These are phyloP conservation scores for Wakefieldia striispora DNA, from an alignment of 768 basidiomycete genomes.

Conservation along the genomic window DNA sequence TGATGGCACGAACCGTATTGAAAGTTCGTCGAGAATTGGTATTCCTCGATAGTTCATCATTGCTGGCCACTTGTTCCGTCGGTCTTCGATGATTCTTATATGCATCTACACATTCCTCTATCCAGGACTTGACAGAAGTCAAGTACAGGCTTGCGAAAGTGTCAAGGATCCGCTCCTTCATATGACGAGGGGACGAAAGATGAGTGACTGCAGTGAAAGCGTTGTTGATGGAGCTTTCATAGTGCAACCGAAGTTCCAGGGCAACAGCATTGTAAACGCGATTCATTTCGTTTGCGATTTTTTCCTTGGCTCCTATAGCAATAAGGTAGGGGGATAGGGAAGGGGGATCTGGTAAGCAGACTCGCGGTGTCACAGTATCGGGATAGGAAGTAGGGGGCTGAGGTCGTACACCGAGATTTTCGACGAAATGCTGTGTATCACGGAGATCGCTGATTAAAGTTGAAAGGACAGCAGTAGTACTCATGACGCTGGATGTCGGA, in stretches of 20 bases:
- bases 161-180: neutral
- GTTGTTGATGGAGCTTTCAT: no score
- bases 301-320: neutral
- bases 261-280: constrained; percentile 2
- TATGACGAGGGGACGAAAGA: neutral
- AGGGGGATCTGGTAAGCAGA: constrained; percentile 6
- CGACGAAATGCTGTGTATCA: no score
- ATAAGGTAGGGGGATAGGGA: neutral
- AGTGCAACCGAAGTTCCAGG: neutral
- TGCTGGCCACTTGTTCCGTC: no score
- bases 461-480: no score
- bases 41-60: no score
- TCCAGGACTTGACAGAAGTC: neutral
- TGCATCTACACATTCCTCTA: neutral
- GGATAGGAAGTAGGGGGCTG: no score
- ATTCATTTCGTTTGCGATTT: neutral
- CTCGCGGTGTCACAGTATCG: neutral
- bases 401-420: no score
- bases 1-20: neutral
- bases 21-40: no score
- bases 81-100: no score
- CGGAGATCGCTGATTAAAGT: no score
- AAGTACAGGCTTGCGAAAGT: neutral
- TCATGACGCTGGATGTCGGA: no score
- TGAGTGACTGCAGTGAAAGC: neutral